phyloP scores from a whole-genome alignment of 352 stramenopile genomes.

The Pythium apleroticum region DNA sequence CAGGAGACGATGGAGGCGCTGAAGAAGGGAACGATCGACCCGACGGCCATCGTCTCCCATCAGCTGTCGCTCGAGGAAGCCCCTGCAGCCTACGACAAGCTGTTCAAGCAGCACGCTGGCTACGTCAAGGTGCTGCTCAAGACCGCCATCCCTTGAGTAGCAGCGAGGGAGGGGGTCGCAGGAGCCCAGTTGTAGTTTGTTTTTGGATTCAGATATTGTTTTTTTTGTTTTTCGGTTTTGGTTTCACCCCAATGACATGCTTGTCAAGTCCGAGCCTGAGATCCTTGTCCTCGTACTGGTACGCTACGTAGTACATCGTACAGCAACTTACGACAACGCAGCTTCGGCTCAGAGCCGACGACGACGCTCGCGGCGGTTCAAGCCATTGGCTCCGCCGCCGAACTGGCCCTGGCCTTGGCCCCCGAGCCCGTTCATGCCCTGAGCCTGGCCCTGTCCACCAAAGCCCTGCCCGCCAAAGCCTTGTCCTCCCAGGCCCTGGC shows the following conservation, averaged over 20 bases:
- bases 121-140: conserved; percentile 40
- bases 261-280: too few species aligned
- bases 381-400: not conserved
- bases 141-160: conserved; percentile 13
- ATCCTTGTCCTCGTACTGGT: not conserved
- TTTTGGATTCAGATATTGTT: too few species aligned
- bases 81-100: conserved; percentile 34
- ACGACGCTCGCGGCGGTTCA: not conserved
- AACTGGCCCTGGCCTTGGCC: not conserved
- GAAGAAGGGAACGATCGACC: conserved; percentile 31
- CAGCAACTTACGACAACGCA: too few species aligned
- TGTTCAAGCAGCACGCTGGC: conserved; percentile 30
- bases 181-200: too few species aligned
- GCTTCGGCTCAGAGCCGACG: not conserved
- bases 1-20: conserved; percentile 29
- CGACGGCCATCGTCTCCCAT: conserved; percentile 30
- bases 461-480: not conserved
- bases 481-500: not conserved
- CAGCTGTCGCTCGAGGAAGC: conserved; percentile 33
- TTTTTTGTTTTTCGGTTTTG: too few species aligned
- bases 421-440: not conserved
- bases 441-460: not conserved
- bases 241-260: too few species aligned
- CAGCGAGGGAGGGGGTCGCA: not conserved
- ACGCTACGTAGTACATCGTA: not conserved